Conservation (phyloP, 2,329 filamentous ascomycete species). For the Albophoma yamanashiensis region DNA sequence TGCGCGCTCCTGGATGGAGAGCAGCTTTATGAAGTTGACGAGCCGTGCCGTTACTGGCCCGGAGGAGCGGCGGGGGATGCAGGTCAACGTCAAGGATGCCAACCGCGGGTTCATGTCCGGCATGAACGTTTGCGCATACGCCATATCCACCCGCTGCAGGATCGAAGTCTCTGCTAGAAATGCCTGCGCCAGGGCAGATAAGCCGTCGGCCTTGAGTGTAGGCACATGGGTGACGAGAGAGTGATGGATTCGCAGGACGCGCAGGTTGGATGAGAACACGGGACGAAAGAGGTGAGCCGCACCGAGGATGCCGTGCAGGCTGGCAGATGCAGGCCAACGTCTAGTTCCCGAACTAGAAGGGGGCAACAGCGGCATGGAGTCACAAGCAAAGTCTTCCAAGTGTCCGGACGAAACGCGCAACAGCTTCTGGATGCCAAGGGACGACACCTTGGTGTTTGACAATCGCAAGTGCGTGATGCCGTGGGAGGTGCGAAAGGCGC, state of each 20-base stretch:
- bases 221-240: conserved; percentile 47
- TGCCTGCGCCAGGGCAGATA: conserved; percentile 23
- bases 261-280: conserved; percentile 41
- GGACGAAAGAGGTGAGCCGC: conserved; percentile 39
- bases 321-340: conserved; percentile 18
- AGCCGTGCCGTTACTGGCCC: conserved; percentile 40
- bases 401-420: conserved; percentile 32
- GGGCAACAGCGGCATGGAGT: conserved; percentile 24
- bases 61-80: conserved; percentile 41
- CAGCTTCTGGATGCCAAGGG: conserved; percentile 29
- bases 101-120: conserved; percentile 49
- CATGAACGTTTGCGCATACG: conserved; percentile 35
- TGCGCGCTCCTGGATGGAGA: conserved; percentile 36
- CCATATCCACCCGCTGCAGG: conserved; percentile 28
- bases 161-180: conserved; percentile 35
- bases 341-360: conserved; percentile 2
- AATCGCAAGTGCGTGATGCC: conserved; percentile 44
- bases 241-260: conserved; percentile 45
- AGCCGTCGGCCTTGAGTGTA: conserved; percentile 26
- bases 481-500: conserved; percentile 9
- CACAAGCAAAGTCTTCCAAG: conserved; percentile 42
- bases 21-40: conserved; percentile 32
- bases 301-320: conserved; percentile 32
- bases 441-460: conserved; percentile 37
- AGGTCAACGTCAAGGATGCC: conserved; percentile 39